Percentiles rank a stretch among this genome's conserved stretches.
These are phyloP conservation scores for Suaeda aralocaspica DNA, from an alignment of 148 eudicot genomes.

Conservation along the genomic window DNA sequence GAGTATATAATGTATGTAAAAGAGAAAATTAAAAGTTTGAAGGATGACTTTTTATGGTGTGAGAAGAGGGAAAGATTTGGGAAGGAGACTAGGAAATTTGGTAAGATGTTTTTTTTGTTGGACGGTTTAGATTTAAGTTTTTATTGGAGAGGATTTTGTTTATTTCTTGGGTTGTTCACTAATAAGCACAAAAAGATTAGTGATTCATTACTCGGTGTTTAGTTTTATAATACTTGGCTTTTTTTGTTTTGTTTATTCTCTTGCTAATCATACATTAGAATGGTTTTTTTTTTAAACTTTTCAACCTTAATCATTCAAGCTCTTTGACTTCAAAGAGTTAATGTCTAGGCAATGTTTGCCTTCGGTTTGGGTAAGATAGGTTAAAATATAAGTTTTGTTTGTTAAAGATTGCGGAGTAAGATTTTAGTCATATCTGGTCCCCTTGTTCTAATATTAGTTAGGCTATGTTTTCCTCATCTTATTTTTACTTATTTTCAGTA, in stretches of 20 bases:
- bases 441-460: too few relatives aligned
- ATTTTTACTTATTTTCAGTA: too few relatives aligned
- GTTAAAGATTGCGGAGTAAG: too few relatives aligned
- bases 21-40: slow-evolving; percentile 1
- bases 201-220: slow-evolving; percentile 21
- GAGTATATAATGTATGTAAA: too few relatives aligned
- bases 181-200: slow-evolving; percentile 25
- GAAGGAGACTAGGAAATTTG: slow-evolving; percentile 18
- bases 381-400: too few relatives aligned
- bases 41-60: slow-evolving; percentile 21
- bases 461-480: too few relatives aligned
- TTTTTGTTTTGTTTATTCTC: slow-evolving; percentile 9
- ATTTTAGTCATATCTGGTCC: too few relatives aligned
- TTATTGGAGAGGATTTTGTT: background rate
- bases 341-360: too few relatives aligned
- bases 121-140: slow-evolving; percentile 17
- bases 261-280: slow-evolving; percentile 27
- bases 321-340: background rate
- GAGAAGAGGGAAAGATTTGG: slow-evolving; percentile 10
- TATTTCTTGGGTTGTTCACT: slow-evolving; percentile 34
- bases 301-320: slow-evolving; percentile 7
- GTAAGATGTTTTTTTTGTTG: slow-evolving; percentile 10
- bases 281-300: background rate
- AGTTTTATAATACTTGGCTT: slow-evolving; percentile 12
- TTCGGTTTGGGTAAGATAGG: too few relatives aligned